Conservation (phyloP, 129 eudicot genomes). For the Heracleum sosnowskyi region DNA sequence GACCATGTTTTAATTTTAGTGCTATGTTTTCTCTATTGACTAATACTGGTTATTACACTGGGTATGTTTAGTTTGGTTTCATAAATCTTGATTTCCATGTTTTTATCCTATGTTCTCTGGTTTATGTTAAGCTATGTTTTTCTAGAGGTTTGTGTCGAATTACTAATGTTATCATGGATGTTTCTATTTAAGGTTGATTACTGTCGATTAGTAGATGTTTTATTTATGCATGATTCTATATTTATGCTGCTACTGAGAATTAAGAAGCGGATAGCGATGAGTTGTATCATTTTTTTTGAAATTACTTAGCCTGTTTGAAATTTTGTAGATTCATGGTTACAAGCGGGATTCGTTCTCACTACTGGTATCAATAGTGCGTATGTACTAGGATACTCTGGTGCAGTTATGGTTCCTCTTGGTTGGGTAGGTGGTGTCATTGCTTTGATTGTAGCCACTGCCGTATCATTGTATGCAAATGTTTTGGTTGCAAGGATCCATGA, state of each 20-base stretch:
- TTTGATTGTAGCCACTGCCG: conserved; percentile 45
- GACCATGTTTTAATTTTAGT: background rate
- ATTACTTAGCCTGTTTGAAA: conserved; percentile 7
- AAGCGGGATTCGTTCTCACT: conserved; percentile 87
- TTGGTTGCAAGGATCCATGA: conserved; percentile 84
- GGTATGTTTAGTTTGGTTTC: too few relatives aligned
- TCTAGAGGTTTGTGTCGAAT: background rate
- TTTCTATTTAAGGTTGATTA: background rate
- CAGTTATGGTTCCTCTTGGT: conserved; percentile 90
- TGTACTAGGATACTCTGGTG: conserved; percentile 80
- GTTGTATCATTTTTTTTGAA: background rate
- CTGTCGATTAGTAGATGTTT: background rate
- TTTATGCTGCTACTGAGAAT: background rate
- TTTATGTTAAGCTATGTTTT: background rate
- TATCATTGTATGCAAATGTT: conserved; percentile 68
- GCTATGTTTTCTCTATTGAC: background rate
- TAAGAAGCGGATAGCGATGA: background rate
- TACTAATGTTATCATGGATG: background rate
- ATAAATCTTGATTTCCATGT: background rate
- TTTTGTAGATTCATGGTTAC: conserved; percentile 89
- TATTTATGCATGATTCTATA: background rate
- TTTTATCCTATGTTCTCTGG: background rate
- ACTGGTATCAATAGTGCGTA: conserved; percentile 93
- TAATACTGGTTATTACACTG: background rate
- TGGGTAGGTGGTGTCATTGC: conserved; percentile 87